Base-by-base conservation (phyloP, 768 basidiomycete species). In the Rhodosporidiobolus sp. region DNA sequence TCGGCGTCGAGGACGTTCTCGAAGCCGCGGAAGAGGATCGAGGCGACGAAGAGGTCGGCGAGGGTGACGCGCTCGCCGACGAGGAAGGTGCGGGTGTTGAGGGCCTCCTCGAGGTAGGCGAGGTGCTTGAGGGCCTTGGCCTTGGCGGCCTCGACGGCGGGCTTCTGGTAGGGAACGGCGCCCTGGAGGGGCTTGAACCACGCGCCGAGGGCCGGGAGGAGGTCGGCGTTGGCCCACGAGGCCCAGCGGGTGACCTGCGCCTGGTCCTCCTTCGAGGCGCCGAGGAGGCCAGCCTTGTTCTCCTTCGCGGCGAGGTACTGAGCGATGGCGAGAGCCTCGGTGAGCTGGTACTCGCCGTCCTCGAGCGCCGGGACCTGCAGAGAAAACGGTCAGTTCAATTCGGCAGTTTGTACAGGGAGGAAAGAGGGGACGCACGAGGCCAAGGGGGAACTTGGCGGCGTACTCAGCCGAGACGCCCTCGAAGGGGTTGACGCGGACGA, bases 31-130 rank as follows among this genome's bases (percentile, higher is more conserved):
- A 84, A 84, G 72, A 92, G 80, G 79, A 86, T 75, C 63, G 84
- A 81, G 49, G 90, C 91, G 75, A 91, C 77, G 79, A 81, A 80
- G 82, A 99, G 81, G 79, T 99, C 96, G 74, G 94, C 96, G 58
- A 95, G 85, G 73, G 93, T 92, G 85, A 98, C 90, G 79, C 95
- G 91, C 81, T 99, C 92, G 76, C 88, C 89, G 66, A 93, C 93
- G 78, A 98, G 86, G 86, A 88, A 98, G 57, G 95, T 99, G 79
- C 86, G 87, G 68, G 87, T 85, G 60, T 84, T 80, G 77, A 99
- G 87, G 84, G 90, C 86, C 46, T 83, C 81, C 76, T 99, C 87
- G 67, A 98, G 84, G 74, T 87, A 87, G 52, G 83, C 83, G 61
- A 96, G 84, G 28, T 86, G 55, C 68, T 76, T 68, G 56, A 80